Conservation (phyloP, 352 stramenopile species). For the Pythium chondricola region DNA sequence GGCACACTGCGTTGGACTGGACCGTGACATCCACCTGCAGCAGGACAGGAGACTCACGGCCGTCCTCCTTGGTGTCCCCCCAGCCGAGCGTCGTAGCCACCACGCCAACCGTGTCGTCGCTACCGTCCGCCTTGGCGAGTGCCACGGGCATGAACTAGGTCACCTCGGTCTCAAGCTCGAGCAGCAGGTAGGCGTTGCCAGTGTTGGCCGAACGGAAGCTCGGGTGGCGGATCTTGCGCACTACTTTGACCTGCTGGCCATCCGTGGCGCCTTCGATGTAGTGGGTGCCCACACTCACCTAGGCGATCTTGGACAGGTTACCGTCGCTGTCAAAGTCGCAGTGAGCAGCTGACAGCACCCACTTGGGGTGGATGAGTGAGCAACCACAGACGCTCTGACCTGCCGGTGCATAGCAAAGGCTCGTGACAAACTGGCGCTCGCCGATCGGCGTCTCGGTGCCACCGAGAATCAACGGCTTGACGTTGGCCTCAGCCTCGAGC, state of each 20-base stretch:
- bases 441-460: constrained; percentile 11
- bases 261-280: constrained; percentile 7
- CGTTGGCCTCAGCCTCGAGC: too few species aligned
- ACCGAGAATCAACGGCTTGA: constrained; percentile 15
- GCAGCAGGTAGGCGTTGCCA: constrained; percentile 18
- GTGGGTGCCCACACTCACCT: constrained; percentile 16
- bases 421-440: constrained; percentile 4
- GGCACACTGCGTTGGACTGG: constrained; percentile 21
- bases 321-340: constrained; percentile 9
- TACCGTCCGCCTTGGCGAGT: constrained; percentile 8
- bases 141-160: constrained; percentile 8
- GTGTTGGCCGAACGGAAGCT: neutral
- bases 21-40: constrained; percentile 21
- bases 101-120: constrained; percentile 5
- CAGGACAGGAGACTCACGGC: constrained; percentile 12
- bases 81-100: constrained; percentile 18
- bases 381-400: constrained; percentile 20
- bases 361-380: constrained; percentile 24
- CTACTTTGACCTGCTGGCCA: constrained; percentile 12
- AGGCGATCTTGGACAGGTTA: neutral
- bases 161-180: constrained; percentile 15
- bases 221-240: constrained; percentile 23
- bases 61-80: constrained; percentile 12
- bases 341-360: constrained; percentile 25
- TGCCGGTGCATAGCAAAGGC: constrained; percentile 3